Percentiles rank a stretch among this genome's conserved stretches.
These are phyloP conservation scores for Cystobasidium sp. DNA, from an alignment of 1,284 basidiomycete species.

Conservation along the genomic window DNA sequence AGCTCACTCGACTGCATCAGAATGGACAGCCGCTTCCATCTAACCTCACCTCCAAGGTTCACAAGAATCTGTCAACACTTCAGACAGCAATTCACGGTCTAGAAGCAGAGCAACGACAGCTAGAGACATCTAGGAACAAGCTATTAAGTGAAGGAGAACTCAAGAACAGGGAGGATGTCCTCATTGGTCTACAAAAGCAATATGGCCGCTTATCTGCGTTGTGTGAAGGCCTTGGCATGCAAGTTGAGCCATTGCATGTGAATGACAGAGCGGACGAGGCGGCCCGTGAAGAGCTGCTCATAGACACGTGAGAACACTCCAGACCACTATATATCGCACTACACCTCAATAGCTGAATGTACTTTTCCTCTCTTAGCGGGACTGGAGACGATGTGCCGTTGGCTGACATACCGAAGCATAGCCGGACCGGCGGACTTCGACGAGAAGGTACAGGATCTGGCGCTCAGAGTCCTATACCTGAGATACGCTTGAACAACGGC, in stretches of 20 bases:
- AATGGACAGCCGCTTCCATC: constrained; percentile 43
- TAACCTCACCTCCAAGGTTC: constrained; percentile 35
- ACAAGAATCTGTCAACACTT: constrained; percentile 46
- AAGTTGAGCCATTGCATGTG: constrained; percentile 30
- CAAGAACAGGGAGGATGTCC: constrained; percentile 41
- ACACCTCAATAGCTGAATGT: constrained; percentile 1
- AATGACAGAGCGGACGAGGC: constrained; percentile 12
- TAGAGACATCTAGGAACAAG: constrained; percentile 12
- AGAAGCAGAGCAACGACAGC: constrained; percentile 33
- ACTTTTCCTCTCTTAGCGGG: neutral
- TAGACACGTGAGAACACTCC: constrained; percentile 44
- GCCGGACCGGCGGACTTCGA: neutral
- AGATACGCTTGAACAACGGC: constrained; percentile 43
- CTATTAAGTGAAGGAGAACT: constrained; percentile 30
- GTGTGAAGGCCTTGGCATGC: constrained; percentile 47
- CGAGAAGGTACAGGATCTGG: constrained; percentile 3
- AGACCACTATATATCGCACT: constrained; percentile 22
- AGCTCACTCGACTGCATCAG: constrained; percentile 46
- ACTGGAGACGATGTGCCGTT: constrained; percentile 31
- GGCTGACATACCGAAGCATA: constrained; percentile 11
- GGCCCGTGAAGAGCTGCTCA: constrained; percentile 29
- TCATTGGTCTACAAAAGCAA: constrained; percentile 47
- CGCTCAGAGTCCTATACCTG: constrained; percentile 10
- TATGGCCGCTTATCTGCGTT: constrained; percentile 47
- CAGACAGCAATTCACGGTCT: constrained; percentile 44